Evolutionary conservation across 2,329 filamentous ascomycete species (phyloP).

Genomic region (Aspergillus puulaauensis): DNA sequence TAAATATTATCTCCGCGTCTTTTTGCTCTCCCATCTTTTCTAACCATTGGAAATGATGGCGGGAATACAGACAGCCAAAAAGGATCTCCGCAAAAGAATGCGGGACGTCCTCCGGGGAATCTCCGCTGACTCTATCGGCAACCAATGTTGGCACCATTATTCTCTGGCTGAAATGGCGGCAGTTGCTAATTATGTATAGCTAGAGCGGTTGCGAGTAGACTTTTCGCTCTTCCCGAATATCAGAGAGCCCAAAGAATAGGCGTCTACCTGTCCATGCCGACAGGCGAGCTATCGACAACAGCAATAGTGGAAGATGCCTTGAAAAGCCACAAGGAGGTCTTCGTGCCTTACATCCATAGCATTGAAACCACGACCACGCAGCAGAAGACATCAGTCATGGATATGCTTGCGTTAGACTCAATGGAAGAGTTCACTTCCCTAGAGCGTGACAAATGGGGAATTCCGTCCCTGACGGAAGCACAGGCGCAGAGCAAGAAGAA

Average conservation of each 20-base stretch:
- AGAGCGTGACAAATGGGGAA: constrained; percentile 82
- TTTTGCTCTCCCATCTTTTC: background rate
- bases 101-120: constrained; percentile 64
- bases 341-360: constrained; percentile 84
- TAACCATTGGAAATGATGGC: constrained; percentile 45
- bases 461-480: constrained; percentile 73
- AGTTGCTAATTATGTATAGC: constrained; percentile 51
- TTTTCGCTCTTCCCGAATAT: constrained; percentile 72
- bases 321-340: constrained; percentile 75
- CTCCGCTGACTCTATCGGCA: constrained; percentile 59
- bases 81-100: constrained; percentile 70
- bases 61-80: constrained; percentile 67
- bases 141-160: constrained; percentile 62
- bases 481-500: constrained; percentile 68
- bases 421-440: constrained; percentile 76
- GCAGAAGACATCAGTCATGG: constrained; percentile 73
- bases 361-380: constrained; percentile 37
- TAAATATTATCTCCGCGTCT: background rate
- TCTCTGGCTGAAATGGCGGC: constrained; percentile 1
- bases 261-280: constrained; percentile 91
- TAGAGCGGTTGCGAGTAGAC: constrained; percentile 59
- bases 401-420: constrained; percentile 81
- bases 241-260: constrained; percentile 72
- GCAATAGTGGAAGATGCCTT: constrained; percentile 81
- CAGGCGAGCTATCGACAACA: constrained; percentile 80